Conservation (phyloP, 148 eudicot species). For the Silene conica region DNA sequence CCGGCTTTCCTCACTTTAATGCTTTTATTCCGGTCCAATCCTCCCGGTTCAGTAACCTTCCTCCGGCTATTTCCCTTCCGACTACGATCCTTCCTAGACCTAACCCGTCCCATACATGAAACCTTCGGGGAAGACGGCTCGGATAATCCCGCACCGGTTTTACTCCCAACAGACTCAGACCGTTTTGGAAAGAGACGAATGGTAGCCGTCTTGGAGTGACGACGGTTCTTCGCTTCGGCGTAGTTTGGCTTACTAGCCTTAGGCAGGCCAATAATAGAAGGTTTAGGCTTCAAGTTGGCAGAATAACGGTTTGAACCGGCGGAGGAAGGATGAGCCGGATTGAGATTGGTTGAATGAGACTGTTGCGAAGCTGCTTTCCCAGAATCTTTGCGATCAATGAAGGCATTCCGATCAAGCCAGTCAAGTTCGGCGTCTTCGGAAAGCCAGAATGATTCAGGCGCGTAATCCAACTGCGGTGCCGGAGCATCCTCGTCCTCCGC, state of each 20-base stretch:
- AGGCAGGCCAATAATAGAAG: slow-evolving; percentile 58
- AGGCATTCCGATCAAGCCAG: slow-evolving; percentile 79
- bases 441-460: slow-evolving; percentile 82
- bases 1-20: slow-evolving; percentile 27
- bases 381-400: slow-evolving; percentile 72
- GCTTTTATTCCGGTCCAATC: not conserved
- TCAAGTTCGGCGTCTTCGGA: slow-evolving; percentile 78
- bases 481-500: not conserved
- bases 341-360: slow-evolving; percentile 18
- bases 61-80: slow-evolving; percentile 26
- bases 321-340: slow-evolving; percentile 17
- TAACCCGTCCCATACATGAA: slow-evolving; percentile 80
- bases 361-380: slow-evolving; percentile 31
- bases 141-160: slow-evolving; percentile 27
- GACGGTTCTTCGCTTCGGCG: slow-evolving; percentile 35
- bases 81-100: slow-evolving; percentile 47
- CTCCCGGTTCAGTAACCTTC: no score
- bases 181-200: slow-evolving; percentile 63
- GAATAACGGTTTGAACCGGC: slow-evolving; percentile 53
- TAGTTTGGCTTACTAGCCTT: slow-evolving; percentile 55
- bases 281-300: slow-evolving; percentile 24
- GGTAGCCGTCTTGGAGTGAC: slow-evolving; percentile 29
- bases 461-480: slow-evolving; percentile 27
- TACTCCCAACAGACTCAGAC: slow-evolving; percentile 26
- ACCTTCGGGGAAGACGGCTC: slow-evolving; percentile 92